Percentiles rank a stretch among this genome's conserved stretches.
phyloP scores from a whole-genome alignment of 148 eudicot genomes.

The Silene uniflora region DNA sequence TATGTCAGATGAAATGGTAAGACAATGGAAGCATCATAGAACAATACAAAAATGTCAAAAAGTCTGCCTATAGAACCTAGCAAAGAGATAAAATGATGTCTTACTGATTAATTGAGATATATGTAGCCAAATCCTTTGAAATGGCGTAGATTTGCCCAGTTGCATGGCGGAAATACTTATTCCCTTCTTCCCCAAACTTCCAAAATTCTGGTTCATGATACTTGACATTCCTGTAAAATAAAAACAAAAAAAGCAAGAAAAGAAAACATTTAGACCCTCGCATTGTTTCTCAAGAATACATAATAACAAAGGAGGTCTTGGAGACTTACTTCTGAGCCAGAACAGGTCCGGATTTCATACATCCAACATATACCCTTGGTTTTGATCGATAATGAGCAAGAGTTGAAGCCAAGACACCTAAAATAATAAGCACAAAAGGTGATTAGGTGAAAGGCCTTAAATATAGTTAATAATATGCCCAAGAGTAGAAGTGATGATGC shows the following conservation, averaged over 20 bases:
- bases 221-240: slow-evolving; percentile 61
- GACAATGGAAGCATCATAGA: background rate
- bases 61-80: background rate
- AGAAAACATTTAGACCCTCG: background rate
- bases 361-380: slow-evolving; percentile 87
- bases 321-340: slow-evolving; percentile 70
- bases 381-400: slow-evolving; percentile 83
- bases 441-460: slow-evolving; percentile 1
- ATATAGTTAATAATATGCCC: background rate
- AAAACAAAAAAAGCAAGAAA: slow-evolving; percentile 5
- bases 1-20: too few relatives aligned
- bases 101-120: slow-evolving; percentile 86
- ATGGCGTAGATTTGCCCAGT: slow-evolving; percentile 97
- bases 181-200: slow-evolving; percentile 98
- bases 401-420: slow-evolving; percentile 78
- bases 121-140: slow-evolving; percentile 89
- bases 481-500: background rate
- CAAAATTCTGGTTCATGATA: slow-evolving; percentile 96
- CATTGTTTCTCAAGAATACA: background rate
- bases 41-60: background rate
- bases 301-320: slow-evolving; percentile 3
- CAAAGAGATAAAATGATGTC: slow-evolving; percentile 14
- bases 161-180: slow-evolving; percentile 93
- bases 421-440: slow-evolving; percentile 12
- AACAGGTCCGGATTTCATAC: slow-evolving; percentile 99